Conservation (phyloP, 108 stramenopile genomes). For the Fragilaria crotonensis region DNA sequence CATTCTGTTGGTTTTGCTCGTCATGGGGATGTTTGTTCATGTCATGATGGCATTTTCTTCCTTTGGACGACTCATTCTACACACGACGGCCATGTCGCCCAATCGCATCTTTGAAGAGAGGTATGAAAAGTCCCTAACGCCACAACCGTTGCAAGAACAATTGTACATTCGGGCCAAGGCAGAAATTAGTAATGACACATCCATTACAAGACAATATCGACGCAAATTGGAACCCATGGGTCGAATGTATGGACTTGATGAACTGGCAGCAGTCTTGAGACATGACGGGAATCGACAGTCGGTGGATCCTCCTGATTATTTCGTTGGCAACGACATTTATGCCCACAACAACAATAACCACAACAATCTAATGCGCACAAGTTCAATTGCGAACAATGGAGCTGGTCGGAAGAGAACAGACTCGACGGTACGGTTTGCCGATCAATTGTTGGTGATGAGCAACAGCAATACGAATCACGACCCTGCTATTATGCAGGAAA, state of each 20-base stretch:
- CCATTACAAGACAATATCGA: slow-evolving; percentile 36
- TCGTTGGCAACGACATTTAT: slow-evolving; percentile 3
- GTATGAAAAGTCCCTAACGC: slow-evolving; percentile 31
- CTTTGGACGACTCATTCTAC: slow-evolving; percentile 46
- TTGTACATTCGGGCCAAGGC: slow-evolving; percentile 29
- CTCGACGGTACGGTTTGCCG: slow-evolving; percentile 35
- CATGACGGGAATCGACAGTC: not conserved
- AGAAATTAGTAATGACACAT: slow-evolving; percentile 24
- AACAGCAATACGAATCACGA: too few species aligned
- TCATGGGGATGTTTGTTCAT: slow-evolving; percentile 22
- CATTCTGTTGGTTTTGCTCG: slow-evolving; percentile 4
- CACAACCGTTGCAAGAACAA: slow-evolving; percentile 30
- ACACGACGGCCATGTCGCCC: slow-evolving; percentile 43
- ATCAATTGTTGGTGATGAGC: slow-evolving; percentile 7
- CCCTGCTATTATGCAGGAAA: too few species aligned
- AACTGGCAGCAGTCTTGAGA: not conserved
- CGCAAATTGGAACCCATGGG: slow-evolving; percentile 18
- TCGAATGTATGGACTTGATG: slow-evolving; percentile 1
- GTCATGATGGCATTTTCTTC: slow-evolving; percentile 28
- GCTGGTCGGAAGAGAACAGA: slow-evolving; percentile 7
- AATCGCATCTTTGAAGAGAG: slow-evolving; percentile 29
- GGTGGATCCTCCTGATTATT: slow-evolving; percentile 21
- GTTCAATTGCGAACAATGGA: too few species aligned
- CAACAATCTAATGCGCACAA: too few species aligned
- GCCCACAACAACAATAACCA: too few species aligned